phyloP scores from a whole-genome alignment of 2,329 filamentous ascomycete species.

The Colletotrichum sp. region DNA sequence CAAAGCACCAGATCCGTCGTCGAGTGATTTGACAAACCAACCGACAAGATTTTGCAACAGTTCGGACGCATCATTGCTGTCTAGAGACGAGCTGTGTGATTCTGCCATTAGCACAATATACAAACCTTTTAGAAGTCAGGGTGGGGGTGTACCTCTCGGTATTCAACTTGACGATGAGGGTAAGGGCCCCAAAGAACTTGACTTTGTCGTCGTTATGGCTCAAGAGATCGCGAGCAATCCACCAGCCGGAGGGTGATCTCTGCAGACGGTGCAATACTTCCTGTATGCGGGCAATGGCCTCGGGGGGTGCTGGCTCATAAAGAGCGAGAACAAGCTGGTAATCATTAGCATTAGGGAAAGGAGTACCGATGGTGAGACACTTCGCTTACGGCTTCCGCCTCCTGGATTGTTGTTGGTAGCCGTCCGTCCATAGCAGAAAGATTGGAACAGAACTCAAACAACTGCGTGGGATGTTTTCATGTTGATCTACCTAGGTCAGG shows the following conservation, averaged over 20 bases:
- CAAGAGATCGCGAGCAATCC: slow-evolving; percentile 79
- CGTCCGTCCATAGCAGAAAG: slow-evolving; percentile 9
- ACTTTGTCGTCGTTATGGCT: slow-evolving; percentile 73
- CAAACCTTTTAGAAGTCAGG: too few relatives aligned
- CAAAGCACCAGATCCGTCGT: slow-evolving; percentile 58
- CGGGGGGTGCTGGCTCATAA: slow-evolving; percentile 56
- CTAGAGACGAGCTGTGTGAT: slow-evolving; percentile 50
- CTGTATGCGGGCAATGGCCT: slow-evolving; percentile 61
- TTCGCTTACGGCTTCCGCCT: slow-evolving; percentile 19
- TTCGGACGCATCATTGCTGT: slow-evolving; percentile 60
- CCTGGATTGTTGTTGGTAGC: slow-evolving; percentile 8
- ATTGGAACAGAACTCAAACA: not conserved
- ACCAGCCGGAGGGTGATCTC: slow-evolving; percentile 82
- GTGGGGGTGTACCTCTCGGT: slow-evolving; percentile 68
- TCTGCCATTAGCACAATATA: not conserved
- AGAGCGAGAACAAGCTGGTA: slow-evolving; percentile 54
- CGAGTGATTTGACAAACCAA: slow-evolving; percentile 65
- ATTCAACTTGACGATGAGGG: slow-evolving; percentile 93
- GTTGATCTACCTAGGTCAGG: not conserved
- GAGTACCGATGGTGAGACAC: not conserved
- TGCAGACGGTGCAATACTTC: slow-evolving; percentile 81
- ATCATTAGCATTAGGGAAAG: not conserved
- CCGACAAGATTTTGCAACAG: slow-evolving; percentile 65
- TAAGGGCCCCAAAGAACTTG: slow-evolving; percentile 91
- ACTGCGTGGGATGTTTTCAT: not conserved